Conservation (phyloP, 768 basidiomycete genomes). For the Auricularia sp. region DNA sequence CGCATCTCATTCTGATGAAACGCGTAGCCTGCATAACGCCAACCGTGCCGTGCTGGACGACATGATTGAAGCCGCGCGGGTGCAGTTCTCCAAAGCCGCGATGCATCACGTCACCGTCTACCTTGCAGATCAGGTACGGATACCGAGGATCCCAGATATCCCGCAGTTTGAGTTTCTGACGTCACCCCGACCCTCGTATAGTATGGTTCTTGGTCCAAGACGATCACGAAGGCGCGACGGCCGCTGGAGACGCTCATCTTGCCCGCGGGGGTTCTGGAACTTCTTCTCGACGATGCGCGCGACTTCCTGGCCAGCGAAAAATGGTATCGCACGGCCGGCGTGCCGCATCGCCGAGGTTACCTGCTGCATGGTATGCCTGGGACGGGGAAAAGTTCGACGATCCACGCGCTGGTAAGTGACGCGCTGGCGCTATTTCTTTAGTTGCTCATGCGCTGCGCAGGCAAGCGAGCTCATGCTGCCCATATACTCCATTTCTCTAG, state of each 20-base stretch:
- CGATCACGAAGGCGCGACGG: slow-evolving; percentile 36
- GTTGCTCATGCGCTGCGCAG: neutral
- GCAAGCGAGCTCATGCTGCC: slow-evolving; percentile 16
- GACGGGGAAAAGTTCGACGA: slow-evolving; percentile 47
- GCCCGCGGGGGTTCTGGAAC: slow-evolving; percentile 34
- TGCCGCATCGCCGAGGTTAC: slow-evolving; percentile 48
- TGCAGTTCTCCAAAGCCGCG: neutral
- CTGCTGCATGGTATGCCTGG: slow-evolving; percentile 51
- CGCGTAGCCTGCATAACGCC: neutral
- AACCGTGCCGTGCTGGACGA: neutral
- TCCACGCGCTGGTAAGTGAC: slow-evolving; percentile 38
- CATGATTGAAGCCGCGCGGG: neutral
- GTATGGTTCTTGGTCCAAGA: slow-evolving; percentile 22
- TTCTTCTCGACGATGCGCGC: slow-evolving; percentile 37
- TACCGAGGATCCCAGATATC: slow-evolving; percentile 5
- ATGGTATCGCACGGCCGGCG: slow-evolving; percentile 50
- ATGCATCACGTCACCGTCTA: slow-evolving; percentile 19
- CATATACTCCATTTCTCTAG: slow-evolving; percentile 36
- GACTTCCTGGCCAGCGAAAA: slow-evolving; percentile 44
- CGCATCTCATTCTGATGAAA: neutral
- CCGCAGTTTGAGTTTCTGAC: too few species aligned
- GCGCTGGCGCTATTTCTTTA: neutral
- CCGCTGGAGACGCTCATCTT: slow-evolving; percentile 45
- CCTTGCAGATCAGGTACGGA: slow-evolving; percentile 22
- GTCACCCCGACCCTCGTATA: neutral